Evolutionary conservation across 2,329 filamentous ascomycete species (phyloP), one percentile per base, ranked within the genome.

Genomic region (Endothia cerciana): DNA sequence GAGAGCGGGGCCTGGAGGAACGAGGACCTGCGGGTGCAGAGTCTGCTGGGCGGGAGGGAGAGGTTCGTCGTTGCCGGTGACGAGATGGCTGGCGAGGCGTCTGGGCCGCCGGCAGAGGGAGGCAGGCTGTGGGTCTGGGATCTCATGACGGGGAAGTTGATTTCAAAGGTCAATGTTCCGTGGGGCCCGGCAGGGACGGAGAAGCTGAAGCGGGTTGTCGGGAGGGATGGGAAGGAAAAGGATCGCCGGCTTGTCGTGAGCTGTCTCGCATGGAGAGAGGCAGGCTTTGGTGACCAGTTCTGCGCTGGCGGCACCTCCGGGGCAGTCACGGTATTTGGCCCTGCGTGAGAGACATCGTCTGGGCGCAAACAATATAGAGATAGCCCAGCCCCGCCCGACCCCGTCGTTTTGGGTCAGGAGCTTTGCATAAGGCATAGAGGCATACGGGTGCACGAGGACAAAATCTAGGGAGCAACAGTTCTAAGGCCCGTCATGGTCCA

Each of bases 111-210:
- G 79, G 78, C 2, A 82, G 63, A 61, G n/a, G 63, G 63, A 17
- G 66, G 91, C 2, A 82, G 83, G 72, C 78, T 93, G 8, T 89
- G 89, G 80, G 92, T 88, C 1, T 98, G 94, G 94, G 93, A 97
- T 78, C 80, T 97, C 25, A 76, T 97, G 63, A 90, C 85, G 6
- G 94, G 92, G 1, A 85, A 88, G 63, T 75, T 91, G 60, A 81
- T 87, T 65, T 87, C 90, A 40, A 87, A 81, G 70, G 78, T 97
- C 6, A 78, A 75, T 43, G 80, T 87, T 3, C 84, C 86, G 0
- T 87, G 85, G 85, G 85, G 85, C 1, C 83, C 83, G 4, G 72
- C 74, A n/a, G 82, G 80, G 3, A 77, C 78, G 49, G 81, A 82
- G 47, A 75, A 76, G 0, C 80, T 78, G 73, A 87, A 82, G 75